Conservation (phyloP, 202 grass and related monocot genomes). For the Schoenoplectus tabernaemontani region DNA sequence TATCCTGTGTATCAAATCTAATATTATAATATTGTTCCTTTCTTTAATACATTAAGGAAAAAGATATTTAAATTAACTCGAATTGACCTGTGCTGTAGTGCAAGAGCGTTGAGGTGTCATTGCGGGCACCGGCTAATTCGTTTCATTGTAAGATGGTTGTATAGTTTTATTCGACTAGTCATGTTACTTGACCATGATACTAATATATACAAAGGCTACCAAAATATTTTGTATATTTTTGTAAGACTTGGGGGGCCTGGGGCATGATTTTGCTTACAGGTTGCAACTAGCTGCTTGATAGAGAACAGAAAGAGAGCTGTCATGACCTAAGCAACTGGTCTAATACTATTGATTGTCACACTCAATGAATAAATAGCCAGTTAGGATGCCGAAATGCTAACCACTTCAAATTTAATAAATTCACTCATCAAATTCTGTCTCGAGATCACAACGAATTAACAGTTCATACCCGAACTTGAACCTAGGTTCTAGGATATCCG, state of each 20-base stretch:
- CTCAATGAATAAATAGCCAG: conserved; percentile 44
- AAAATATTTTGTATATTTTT: conserved; percentile 1
- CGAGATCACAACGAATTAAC: conserved; percentile 7
- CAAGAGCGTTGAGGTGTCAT: not conserved
- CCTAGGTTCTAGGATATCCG: not conserved
- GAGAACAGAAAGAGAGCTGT: conserved; percentile 18
- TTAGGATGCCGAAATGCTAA: conserved; percentile 49
- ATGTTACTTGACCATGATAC: conserved; percentile 4
- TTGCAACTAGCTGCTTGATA: conserved; percentile 10
- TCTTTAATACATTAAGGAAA: not conserved
- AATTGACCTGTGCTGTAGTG: not conserved
- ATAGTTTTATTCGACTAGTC: not conserved
- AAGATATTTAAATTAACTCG: not conserved
- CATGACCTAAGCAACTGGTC: conserved; percentile 18
- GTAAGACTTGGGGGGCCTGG: not conserved
- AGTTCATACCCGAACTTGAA: not conserved
- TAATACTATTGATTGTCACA: conserved; percentile 36
- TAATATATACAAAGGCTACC: not conserved
- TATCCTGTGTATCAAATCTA: conserved; percentile 1
- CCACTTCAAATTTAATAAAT: conserved; percentile 30
- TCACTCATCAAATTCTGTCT: not conserved
- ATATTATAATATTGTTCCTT: not conserved
- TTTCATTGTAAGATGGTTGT: not conserved
- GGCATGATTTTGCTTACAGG: conserved; percentile 11
- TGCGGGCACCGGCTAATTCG: not conserved